phyloP scores from a whole-genome alignment of 805 yeast species.

The Candida pseudofarinosa region DNA sequence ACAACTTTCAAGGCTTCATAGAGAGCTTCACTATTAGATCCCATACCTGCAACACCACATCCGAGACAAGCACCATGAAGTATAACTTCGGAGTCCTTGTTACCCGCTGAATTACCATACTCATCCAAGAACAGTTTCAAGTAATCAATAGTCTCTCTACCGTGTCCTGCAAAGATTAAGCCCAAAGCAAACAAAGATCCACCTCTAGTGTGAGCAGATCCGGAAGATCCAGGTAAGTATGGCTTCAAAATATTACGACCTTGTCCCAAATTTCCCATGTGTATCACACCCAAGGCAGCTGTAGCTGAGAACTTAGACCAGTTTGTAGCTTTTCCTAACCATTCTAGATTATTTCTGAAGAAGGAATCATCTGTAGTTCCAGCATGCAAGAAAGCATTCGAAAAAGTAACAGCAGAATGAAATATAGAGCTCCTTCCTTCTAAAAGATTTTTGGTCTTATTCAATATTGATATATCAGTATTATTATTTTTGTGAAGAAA shows the following conservation, averaged over 20 bases:
- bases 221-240: constrained; percentile 77
- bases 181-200: constrained; percentile 94
- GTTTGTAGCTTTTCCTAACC: constrained; percentile 96
- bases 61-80: constrained; percentile 96
- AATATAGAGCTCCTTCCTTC: constrained; percentile 92
- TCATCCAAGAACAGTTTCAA: constrained; percentile 69
- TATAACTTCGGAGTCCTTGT: constrained; percentile 71
- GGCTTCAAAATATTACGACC: constrained; percentile 86
- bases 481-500: constrained; percentile 83
- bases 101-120: constrained; percentile 59
- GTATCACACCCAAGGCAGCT: constrained; percentile 96
- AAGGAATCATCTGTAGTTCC: constrained; percentile 96
- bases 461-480: constrained; percentile 77
- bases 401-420: constrained; percentile 93
- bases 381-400: constrained; percentile 91
- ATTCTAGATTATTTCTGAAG: constrained; percentile 84
- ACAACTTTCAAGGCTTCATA: constrained; percentile 83
- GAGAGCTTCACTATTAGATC: constrained; percentile 65
- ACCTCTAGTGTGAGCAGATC: constrained; percentile 88
- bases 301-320: constrained; percentile 99
- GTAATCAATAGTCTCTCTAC: constrained; percentile 78
- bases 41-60: constrained; percentile 96
- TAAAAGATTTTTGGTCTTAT: constrained; percentile 71
- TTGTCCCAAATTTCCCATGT: constrained; percentile 88
- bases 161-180: constrained; percentile 93